These are phyloP conservation scores for Penicillium vulpinum DNA, from an alignment of 2,329 filamentous ascomycete species.

Conservation along the genomic window DNA sequence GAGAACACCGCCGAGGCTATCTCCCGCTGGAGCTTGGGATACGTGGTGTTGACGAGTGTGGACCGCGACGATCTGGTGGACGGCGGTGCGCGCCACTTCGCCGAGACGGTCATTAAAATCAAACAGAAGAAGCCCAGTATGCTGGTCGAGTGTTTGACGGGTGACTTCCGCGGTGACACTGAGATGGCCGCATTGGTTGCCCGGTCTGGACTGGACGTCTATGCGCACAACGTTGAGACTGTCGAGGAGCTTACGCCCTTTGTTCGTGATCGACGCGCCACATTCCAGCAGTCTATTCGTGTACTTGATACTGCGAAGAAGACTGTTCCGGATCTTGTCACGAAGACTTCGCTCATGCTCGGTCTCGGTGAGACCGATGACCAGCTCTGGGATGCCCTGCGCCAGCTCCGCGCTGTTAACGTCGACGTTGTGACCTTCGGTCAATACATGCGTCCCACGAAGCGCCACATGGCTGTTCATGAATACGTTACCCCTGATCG, in stretches of 20 bases:
- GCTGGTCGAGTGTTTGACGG: slow-evolving; percentile 56
- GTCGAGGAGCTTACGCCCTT: slow-evolving; percentile 86
- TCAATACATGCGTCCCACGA: slow-evolving; percentile 99
- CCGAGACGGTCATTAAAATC: slow-evolving; percentile 91
- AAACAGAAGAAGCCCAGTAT: slow-evolving; percentile 67
- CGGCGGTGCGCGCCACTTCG: slow-evolving; percentile 84
- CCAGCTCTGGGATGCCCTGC: slow-evolving; percentile 76
- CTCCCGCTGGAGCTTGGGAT: slow-evolving; percentile 88
- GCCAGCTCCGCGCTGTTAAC: slow-evolving; percentile 72
- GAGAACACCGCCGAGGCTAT: slow-evolving; percentile 96
- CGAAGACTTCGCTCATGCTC: slow-evolving; percentile 98
- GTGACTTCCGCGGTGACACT: slow-evolving; percentile 81
- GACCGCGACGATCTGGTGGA: slow-evolving; percentile 91
- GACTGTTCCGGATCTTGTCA: slow-evolving; percentile 75
- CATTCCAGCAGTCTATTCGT: slow-evolving; percentile 78
- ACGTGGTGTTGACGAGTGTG: slow-evolving; percentile 90
- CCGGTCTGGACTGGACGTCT: slow-evolving; percentile 86
- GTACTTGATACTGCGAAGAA: slow-evolving; percentile 82
- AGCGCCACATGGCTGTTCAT: slow-evolving; percentile 94
- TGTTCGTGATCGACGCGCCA: slow-evolving; percentile 85
- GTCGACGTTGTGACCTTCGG: slow-evolving; percentile 98
- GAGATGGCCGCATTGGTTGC: slow-evolving; percentile 87
- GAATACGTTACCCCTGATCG: slow-evolving; percentile 89
- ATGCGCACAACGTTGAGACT: slow-evolving; percentile 96
- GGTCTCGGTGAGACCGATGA: slow-evolving; percentile 89